Evolutionary conservation across 306 rosid genomes (phyloP).

Genomic region (Canavalia gladiata): DNA sequence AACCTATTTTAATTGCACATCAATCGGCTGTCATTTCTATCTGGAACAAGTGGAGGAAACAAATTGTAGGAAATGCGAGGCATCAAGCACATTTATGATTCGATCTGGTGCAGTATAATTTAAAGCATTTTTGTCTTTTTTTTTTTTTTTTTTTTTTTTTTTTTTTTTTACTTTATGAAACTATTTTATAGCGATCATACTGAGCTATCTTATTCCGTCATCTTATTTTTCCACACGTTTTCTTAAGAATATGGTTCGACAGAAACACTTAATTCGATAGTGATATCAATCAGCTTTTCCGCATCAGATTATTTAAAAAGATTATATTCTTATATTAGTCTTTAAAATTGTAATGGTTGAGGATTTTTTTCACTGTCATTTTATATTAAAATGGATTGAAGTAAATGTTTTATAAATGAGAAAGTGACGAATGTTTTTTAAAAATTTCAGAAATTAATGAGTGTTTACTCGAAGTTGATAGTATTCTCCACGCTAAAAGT

Average conservation of each 20-base stretch:
- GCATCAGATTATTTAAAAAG: background rate
- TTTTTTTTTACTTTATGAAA: too few species aligned
- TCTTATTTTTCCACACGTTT: background rate
- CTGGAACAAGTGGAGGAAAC: background rate
- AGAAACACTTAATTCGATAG: background rate
- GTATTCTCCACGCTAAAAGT: too few species aligned
- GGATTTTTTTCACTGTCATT: too few species aligned
- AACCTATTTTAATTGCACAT: background rate
- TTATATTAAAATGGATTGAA: too few species aligned
- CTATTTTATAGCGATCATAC: background rate
- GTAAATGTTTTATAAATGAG: too few species aligned
- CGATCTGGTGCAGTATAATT: slow-evolving; percentile 2
- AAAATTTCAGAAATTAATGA: too few species aligned
- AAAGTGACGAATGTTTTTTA: too few species aligned
- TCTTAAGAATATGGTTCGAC: background rate
- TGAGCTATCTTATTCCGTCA: background rate
- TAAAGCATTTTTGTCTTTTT: background rate
- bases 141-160: too few species aligned
- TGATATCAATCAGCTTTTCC: background rate
- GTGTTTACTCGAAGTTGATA: background rate
- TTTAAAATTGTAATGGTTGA: too few species aligned
- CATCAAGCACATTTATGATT: background rate
- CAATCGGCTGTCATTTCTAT: background rate
- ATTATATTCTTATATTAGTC: too few species aligned
- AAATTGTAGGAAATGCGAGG: background rate